Base-by-base conservation (phyloP, 805 yeast species). In the Candida broadrunensis region DNA sequence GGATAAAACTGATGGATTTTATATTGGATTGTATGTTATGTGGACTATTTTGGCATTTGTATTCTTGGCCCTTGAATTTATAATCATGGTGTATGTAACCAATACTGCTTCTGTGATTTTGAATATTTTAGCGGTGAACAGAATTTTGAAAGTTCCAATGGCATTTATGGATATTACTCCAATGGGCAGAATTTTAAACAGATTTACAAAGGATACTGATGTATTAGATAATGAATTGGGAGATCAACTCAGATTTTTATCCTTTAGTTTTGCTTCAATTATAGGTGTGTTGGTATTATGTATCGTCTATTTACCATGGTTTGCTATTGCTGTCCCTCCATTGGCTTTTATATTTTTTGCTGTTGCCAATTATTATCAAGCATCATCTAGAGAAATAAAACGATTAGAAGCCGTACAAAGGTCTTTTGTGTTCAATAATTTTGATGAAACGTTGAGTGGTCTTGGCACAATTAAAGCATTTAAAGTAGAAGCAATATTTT, bases 151-250 rank as follows among this genome's bases (percentile, higher is more conserved):
- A 43, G 79, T 89, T 2, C 91, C 93, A 30, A 84, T 85, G 88
- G 61, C 80, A 1, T 88, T 78, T 57, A 72, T 86, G 59, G 95
- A 88, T 54, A 77, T 86, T 11, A 83, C 91, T 0, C 96, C 96
- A 14, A 71, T 85, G 68, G 95, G 96, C 1, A 71, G 95, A 45
- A 79, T 87, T 42, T 63, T 88, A 53, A 87, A 86, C 61, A 69
- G 95, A 48, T 87, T 87, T 60, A 85, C 95, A 2, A 85, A 85
- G 52, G 95, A 87, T 58, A 83, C 89, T 0, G 93, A 87, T 54
- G 77, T 78, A 2, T 61, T 85, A 55, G 95, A 87, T 53, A 85
- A 84, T 55, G 88, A 83, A 58, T 61, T 86, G 38, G 71, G 78
- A 38, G 87, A 83, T 53, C 83, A 81, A 49, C 44, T 82, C 23